Percentiles rank a stretch among this genome's conserved stretches.
phyloP scores from a whole-genome alignment of 768 basidiomycete genomes.

The Cytidiella melzeri region DNA sequence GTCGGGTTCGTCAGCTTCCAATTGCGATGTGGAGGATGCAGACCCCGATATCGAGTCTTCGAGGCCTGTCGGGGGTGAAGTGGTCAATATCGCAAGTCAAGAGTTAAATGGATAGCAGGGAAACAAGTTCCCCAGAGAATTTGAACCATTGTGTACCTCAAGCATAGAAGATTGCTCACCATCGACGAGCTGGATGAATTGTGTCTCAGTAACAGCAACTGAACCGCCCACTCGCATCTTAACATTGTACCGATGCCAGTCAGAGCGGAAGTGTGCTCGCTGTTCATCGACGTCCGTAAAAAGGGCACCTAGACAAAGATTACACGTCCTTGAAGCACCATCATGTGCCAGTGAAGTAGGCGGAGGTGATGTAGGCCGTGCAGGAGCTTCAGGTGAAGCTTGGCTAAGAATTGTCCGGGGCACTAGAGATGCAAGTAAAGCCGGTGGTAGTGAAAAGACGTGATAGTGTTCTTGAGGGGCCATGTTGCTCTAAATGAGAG shows the following conservation, averaged over 20 bases:
- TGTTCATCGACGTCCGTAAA: conserved; percentile 81
- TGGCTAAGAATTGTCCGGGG: conserved; percentile 55
- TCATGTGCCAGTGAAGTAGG: conserved; percentile 21
- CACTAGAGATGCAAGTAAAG: conserved; percentile 63
- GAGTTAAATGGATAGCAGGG: background rate
- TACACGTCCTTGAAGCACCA: conserved; percentile 50
- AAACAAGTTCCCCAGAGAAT: too few relatives aligned
- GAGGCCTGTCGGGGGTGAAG: too few relatives aligned
- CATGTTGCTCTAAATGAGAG: too few relatives aligned
- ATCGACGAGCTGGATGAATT: conserved; percentile 76
- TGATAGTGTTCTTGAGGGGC: conserved; percentile 37
- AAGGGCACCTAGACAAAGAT: conserved; percentile 58
- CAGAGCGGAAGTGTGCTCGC: conserved; percentile 80
- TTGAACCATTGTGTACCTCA: background rate
- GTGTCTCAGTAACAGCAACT: conserved; percentile 55
- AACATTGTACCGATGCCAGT: conserved; percentile 99
- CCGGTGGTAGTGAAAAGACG: conserved; percentile 65
- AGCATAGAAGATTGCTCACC: conserved; percentile 39
- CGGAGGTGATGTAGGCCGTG: conserved; percentile 24
- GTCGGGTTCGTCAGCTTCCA: conserved; percentile 48
- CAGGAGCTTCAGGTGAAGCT: conserved; percentile 19
- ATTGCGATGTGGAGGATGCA: conserved; percentile 64
- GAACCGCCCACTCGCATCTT: conserved; percentile 69
- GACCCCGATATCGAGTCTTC: conserved; percentile 93
- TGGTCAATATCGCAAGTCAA: background rate